Percentiles rank a stretch among this genome's conserved stretches.
These are phyloP conservation scores for Phellopilus nigrolimitatus DNA, from an alignment of 1,284 basidiomycete species.

Conservation along the genomic window DNA sequence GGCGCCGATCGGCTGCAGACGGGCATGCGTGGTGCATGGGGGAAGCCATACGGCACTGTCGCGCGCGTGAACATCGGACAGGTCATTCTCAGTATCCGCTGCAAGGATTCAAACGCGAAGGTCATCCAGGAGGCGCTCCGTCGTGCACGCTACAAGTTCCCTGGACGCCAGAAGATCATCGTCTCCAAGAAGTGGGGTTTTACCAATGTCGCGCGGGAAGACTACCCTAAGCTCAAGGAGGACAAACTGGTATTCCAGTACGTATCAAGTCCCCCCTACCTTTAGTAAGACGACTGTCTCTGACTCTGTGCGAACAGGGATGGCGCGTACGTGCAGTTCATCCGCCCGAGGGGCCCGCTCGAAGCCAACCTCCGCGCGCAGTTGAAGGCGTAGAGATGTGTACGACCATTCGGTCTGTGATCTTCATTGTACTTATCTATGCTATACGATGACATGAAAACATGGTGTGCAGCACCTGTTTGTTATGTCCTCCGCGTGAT, in stretches of 20 bases:
- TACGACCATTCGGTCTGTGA: slow-evolving; percentile 10
- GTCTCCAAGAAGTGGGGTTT: slow-evolving; percentile 98
- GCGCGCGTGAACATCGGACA: slow-evolving; percentile 97
- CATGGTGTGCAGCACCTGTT: not conserved
- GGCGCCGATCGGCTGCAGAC: slow-evolving; percentile 98
- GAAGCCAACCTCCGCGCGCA: slow-evolving; percentile 83
- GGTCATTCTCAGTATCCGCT: slow-evolving; percentile 93
- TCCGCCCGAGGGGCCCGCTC: slow-evolving; percentile 81
- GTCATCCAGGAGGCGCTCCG: slow-evolving; percentile 97
- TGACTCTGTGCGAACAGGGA: slow-evolving; percentile 45
- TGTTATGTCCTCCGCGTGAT: not conserved
- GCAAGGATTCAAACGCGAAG: slow-evolving; percentile 83
- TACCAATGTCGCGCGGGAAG: slow-evolving; percentile 90
- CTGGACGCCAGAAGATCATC: slow-evolving; percentile 98
- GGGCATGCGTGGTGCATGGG: slow-evolving; percentile 99
- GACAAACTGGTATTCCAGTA: slow-evolving; percentile 85
- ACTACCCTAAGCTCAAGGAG: slow-evolving; percentile 86
- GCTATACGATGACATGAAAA: not conserved
- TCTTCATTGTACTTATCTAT: slow-evolving; percentile 21
- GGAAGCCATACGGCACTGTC: slow-evolving; percentile 95
- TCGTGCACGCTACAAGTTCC: slow-evolving; percentile 99
- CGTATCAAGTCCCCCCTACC: slow-evolving; percentile 31
- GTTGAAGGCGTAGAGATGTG: slow-evolving; percentile 52
- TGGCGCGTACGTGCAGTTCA: slow-evolving; percentile 85
- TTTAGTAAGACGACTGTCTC: slow-evolving; percentile 21